These are phyloP conservation scores for Agaricus sinodeliciosus DNA, from an alignment of 768 basidiomycete genomes.

Conservation along the genomic window DNA sequence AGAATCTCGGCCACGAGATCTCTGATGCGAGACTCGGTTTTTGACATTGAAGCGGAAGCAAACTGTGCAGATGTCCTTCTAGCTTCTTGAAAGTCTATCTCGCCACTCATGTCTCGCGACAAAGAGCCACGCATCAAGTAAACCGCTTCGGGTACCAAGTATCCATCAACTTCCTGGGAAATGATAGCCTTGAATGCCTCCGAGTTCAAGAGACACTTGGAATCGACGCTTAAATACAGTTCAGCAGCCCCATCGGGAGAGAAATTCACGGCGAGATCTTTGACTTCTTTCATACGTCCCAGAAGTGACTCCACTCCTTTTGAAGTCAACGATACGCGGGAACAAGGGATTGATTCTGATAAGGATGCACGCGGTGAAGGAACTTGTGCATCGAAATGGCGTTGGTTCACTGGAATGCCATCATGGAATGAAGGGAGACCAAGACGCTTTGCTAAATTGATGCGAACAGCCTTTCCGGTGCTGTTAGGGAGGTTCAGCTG, in stretches of 20 bases:
- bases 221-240: conserved; percentile 28
- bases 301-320: conserved; percentile 22
- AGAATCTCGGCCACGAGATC: conserved; percentile 30
- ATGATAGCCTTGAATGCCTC: conserved; percentile 18
- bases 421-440: conserved; percentile 30
- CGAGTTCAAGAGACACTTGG: conserved; percentile 14
- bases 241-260: conserved; percentile 27
- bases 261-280: conserved; percentile 28
- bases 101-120: conserved; percentile 15
- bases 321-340: conserved; percentile 23
- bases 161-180: conserved; percentile 27
- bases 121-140: conserved; percentile 24
- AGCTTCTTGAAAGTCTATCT: conserved; percentile 25
- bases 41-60: conserved; percentile 21
- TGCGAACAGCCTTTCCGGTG: conserved; percentile 41
- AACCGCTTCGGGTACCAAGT: conserved; percentile 30
- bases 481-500: conserved; percentile 13
- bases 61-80: conserved; percentile 18
- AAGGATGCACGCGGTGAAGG: conserved; percentile 26
- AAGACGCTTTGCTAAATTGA: conserved; percentile 36
- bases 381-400: conserved; percentile 34
- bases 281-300: conserved; percentile 20
- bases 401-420: conserved; percentile 22
- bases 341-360: conserved; percentile 31
- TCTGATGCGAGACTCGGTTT: conserved; percentile 26